phyloP scores from a whole-genome alignment of 106 monocot genomes.

The Triglochin maritima region DNA sequence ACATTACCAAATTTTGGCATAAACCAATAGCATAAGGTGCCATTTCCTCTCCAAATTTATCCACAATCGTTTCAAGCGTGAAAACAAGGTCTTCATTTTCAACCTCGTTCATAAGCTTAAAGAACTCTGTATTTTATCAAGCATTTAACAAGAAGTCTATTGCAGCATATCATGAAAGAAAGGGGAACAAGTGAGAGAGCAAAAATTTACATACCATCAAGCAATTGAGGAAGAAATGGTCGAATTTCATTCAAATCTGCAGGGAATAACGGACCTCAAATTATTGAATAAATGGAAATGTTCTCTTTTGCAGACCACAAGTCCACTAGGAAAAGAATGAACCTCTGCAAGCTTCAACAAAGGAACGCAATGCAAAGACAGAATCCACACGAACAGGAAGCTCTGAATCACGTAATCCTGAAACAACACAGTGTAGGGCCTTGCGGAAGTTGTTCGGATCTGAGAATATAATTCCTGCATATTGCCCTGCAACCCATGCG shows the following conservation, averaged over 20 bases:
- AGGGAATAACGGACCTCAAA: neutral
- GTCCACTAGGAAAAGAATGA: neutral
- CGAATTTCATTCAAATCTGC: constrained; percentile 95
- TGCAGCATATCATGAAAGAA: neutral
- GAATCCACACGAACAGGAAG: constrained; percentile 99
- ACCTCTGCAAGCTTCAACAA: constrained; percentile 98
- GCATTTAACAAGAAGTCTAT: neutral
- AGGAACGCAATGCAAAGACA: constrained; percentile 94
- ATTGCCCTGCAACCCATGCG: constrained; percentile 98
- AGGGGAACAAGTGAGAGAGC: neutral
- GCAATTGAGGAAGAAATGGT: constrained; percentile 85
- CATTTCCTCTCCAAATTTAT: constrained; percentile 99
- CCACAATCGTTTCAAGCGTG: constrained; percentile 95
- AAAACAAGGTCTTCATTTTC: constrained; percentile 99
- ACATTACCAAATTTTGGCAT: constrained; percentile 84
- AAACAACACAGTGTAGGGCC: constrained; percentile 70
- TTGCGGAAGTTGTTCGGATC: constrained; percentile 76
- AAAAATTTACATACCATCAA: constrained; percentile 61
- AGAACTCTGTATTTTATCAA: constrained; percentile 54
- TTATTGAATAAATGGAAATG: too few relatives aligned
- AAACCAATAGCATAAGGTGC: constrained; percentile 94
- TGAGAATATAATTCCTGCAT: constrained; percentile 76
- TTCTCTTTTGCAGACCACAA: too few relatives aligned
- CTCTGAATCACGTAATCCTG: constrained; percentile 86
- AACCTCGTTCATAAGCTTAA: constrained; percentile 98